phyloP scores from a whole-genome alignment of 1,139 yeast species.

The Pichia inconspicua region DNA sequence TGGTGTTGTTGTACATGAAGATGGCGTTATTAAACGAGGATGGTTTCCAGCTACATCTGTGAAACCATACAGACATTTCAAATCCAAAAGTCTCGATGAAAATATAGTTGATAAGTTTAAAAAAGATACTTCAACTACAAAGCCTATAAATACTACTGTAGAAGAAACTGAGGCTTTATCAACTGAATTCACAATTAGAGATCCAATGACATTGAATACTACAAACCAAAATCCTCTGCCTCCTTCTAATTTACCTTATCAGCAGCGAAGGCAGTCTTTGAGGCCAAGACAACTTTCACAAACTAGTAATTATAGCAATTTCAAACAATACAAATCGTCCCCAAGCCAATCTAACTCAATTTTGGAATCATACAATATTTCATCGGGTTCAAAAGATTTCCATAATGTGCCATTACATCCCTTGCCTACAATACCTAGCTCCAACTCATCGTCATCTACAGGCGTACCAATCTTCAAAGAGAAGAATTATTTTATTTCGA shows the following conservation, averaged over 20 bases:
- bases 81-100: not conserved
- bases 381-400: not conserved
- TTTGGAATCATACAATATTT: not conserved
- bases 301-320: not conserved
- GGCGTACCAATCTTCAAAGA: slow-evolving; percentile 9
- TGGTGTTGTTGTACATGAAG: slow-evolving; percentile 42
- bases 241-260: not conserved
- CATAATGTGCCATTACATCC: not conserved
- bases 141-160: too few species aligned
- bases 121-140: not conserved
- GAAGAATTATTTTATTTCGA: slow-evolving; percentile 9
- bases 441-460: slow-evolving; percentile 1
- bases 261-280: slow-evolving; percentile 2
- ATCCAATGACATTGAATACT: slow-evolving; percentile 8
- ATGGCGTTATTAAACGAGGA: slow-evolving; percentile 48
- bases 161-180: not conserved
- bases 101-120: not conserved
- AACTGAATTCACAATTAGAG: not conserved
- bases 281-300: not conserved
- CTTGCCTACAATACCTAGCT: not conserved
- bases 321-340: not conserved
- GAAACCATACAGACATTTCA: slow-evolving; percentile 22
- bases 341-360: not conserved
- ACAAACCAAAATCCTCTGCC: not conserved
- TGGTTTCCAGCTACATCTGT: slow-evolving; percentile 69